phyloP scores from a whole-genome alignment of 1,284 basidiomycete genomes.

The Megacollybia platyphylla region DNA sequence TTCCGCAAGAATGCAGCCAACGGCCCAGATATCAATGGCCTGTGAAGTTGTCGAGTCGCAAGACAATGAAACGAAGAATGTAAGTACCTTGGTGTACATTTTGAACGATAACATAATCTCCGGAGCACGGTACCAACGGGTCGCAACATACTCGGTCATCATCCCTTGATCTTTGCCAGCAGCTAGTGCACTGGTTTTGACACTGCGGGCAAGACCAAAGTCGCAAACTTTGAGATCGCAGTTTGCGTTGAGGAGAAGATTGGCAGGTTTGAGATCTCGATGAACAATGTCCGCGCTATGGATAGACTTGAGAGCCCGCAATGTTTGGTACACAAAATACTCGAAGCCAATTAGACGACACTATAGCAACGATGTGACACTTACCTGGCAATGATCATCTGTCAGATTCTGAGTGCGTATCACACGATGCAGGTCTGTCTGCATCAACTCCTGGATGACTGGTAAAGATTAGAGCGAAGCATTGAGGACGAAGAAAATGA shows the following conservation, averaged over 20 bases:
- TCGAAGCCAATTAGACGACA: slow-evolving; percentile 11
- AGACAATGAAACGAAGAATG: slow-evolving; percentile 1
- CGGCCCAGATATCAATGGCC: slow-evolving; percentile 78
- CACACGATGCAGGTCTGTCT: slow-evolving; percentile 84
- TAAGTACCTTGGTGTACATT: slow-evolving; percentile 58
- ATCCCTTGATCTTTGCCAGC: slow-evolving; percentile 59
- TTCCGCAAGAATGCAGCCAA: slow-evolving; percentile 85
- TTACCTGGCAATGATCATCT: slow-evolving; percentile 81
- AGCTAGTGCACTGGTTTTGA: slow-evolving; percentile 40
- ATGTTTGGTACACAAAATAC: slow-evolving; percentile 67
- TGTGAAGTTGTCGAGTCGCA: slow-evolving; percentile 14
- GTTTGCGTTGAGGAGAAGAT: slow-evolving; percentile 71
- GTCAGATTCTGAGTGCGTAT: slow-evolving; percentile 81
- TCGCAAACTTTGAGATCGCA: slow-evolving; percentile 84
- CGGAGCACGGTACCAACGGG: slow-evolving; percentile 75
- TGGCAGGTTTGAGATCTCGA: slow-evolving; percentile 75
- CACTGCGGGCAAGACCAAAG: slow-evolving; percentile 69
- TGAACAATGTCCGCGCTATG: slow-evolving; percentile 75
- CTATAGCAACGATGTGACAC: slow-evolving; percentile 8
- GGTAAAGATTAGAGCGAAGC: background rate
- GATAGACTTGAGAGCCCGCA: slow-evolving; percentile 76
- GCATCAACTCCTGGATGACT: slow-evolving; percentile 88
- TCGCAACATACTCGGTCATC: slow-evolving; percentile 82
- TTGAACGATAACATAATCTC: slow-evolving; percentile 89
- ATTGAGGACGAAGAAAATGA: background rate